Evolutionary conservation across 805 yeast genomes (phyloP).

Genomic region (Myxozyma mucilagina): DNA sequence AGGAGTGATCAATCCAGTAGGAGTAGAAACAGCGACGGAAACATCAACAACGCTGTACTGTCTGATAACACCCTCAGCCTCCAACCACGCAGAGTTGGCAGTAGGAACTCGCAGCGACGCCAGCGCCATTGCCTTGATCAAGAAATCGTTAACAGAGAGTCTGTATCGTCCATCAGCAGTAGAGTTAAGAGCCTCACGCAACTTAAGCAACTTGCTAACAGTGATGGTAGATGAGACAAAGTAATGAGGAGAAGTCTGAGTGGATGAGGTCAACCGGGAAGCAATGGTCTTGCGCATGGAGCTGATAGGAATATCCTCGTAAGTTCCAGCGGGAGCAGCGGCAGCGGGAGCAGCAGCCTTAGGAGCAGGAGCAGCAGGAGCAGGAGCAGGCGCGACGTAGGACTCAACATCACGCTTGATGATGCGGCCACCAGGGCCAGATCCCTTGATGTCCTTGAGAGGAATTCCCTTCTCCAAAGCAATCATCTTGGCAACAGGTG

Average conservation of each 20-base stretch:
- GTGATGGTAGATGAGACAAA: slow-evolving; percentile 84
- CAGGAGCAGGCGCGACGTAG: slow-evolving; percentile 50
- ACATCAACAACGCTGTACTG: slow-evolving; percentile 90
- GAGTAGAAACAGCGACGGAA: slow-evolving; percentile 98
- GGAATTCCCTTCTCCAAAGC: slow-evolving; percentile 92
- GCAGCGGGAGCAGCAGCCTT: slow-evolving; percentile 37
- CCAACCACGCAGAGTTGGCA: slow-evolving; percentile 92
- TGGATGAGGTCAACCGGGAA: slow-evolving; percentile 79
- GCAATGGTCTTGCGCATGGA: slow-evolving; percentile 95
- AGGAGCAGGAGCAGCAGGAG: slow-evolving; percentile 31
- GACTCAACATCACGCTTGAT: slow-evolving; percentile 86
- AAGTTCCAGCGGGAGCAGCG: slow-evolving; percentile 53
- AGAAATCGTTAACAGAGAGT: slow-evolving; percentile 89
- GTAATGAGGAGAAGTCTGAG: slow-evolving; percentile 86
- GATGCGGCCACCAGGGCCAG: slow-evolving; percentile 96
- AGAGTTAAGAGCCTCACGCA: slow-evolving; percentile 86
- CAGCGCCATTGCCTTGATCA: slow-evolving; percentile 90
- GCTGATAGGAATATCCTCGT: slow-evolving; percentile 80
- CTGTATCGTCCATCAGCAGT: slow-evolving; percentile 82
- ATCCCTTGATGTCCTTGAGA: slow-evolving; percentile 78
- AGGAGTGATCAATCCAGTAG: slow-evolving; percentile 96
- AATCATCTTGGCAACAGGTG: slow-evolving; percentile 90
- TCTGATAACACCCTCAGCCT: slow-evolving; percentile 84
- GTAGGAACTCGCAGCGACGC: slow-evolving; percentile 91
- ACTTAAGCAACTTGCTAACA: slow-evolving; percentile 85